Conservation (phyloP, 208 protist genomes). For the Trypanosomatidae sp. region DNA sequence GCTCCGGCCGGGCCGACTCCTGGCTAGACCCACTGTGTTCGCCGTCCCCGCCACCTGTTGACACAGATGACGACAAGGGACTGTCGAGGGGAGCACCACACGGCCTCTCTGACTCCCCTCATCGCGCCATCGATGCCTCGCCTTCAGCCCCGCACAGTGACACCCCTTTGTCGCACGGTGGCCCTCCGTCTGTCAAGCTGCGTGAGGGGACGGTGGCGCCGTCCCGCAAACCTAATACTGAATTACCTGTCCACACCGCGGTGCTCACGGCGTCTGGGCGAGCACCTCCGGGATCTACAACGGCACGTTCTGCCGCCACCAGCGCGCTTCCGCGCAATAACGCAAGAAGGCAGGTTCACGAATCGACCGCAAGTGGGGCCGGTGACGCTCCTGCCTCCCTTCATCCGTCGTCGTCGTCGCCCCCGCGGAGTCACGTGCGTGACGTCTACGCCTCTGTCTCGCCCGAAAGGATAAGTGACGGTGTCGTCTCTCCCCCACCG, state of each 20-base stretch:
- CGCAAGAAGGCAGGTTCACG: too few species aligned
- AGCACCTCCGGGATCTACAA: too few species aligned
- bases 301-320: too few species aligned
- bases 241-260: too few species aligned
- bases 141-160: conserved; percentile 1
- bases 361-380: background rate
- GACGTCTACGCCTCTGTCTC: background rate
- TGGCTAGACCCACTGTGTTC: conserved; percentile 18
- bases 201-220: background rate
- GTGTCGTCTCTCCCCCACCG: background rate
- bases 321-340: too few species aligned
- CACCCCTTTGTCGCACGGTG: background rate
- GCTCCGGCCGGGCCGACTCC: background rate
- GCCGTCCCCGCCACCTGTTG: background rate
- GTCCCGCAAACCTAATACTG: too few species aligned
- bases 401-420: too few species aligned
- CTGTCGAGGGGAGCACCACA: background rate
- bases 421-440: background rate
- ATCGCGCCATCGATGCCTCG: background rate
- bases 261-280: too few species aligned
- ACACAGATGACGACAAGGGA: background rate
- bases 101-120: conserved; percentile 16
- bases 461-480: background rate
- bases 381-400: background rate
- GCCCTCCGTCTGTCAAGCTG: conserved; percentile 3